phyloP scores from a whole-genome alignment of 345 rosid species.

The Rhizophora apiculata region DNA sequence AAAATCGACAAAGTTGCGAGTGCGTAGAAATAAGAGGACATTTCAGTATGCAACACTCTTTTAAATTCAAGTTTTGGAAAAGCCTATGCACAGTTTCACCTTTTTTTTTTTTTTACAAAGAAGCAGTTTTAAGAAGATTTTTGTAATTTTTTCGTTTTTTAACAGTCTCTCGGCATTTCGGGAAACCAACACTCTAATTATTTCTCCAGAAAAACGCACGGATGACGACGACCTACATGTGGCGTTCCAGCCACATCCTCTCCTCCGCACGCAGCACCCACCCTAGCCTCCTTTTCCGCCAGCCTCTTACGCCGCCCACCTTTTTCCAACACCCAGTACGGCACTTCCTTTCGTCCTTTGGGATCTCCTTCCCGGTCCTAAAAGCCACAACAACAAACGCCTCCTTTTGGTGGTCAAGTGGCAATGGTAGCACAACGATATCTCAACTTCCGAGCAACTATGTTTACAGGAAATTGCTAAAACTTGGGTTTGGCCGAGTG shows the following conservation, averaged over 20 bases:
- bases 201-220: too few species aligned
- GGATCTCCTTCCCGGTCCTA: neutral
- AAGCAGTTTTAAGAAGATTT: too few species aligned
- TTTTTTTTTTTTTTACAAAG: too few species aligned
- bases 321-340: slow-evolving; percentile 1
- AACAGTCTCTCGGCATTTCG: too few species aligned
- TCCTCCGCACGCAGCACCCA: slow-evolving; percentile 7
- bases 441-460: slow-evolving; percentile 18
- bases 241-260: slow-evolving; percentile 17
- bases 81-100: too few species aligned
- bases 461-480: slow-evolving; percentile 9
- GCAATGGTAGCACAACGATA: slow-evolving; percentile 10
- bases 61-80: too few species aligned
- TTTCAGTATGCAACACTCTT: too few species aligned
- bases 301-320: neutral
- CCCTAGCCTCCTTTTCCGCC: slow-evolving; percentile 6
- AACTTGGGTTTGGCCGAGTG: slow-evolving; percentile 29
- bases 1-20: too few species aligned
- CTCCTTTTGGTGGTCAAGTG: slow-evolving; percentile 14
- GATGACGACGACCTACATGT: slow-evolving; percentile 19
- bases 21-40: too few species aligned
- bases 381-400: neutral
- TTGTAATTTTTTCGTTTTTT: too few species aligned
- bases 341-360: neutral
- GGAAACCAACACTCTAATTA: too few species aligned